A percentile compares a stretch with the other conserved stretches of the same genome.
Evolutionary conservation across 352 stramenopile genomes (phyloP).

Genomic region (Phytophthora pistaciae): DNA sequence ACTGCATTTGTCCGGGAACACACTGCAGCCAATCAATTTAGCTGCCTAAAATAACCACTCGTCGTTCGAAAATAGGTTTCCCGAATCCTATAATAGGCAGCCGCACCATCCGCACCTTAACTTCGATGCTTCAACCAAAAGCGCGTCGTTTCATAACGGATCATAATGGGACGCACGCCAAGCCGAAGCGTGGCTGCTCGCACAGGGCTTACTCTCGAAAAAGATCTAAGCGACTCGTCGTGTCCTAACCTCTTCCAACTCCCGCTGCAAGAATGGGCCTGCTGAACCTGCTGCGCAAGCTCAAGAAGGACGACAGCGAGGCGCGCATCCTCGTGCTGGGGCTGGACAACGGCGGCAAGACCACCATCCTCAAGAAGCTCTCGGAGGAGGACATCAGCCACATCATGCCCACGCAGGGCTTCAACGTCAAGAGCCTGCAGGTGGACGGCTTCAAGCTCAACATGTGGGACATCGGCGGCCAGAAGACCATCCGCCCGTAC

Average conservation of each 20-base stretch:
- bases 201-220: conserved; percentile 49
- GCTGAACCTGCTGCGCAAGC: conserved; percentile 95
- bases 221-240: conserved; percentile 34
- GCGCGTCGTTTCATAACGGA: conserved; percentile 28
- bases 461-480: conserved; percentile 98
- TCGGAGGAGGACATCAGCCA: conserved; percentile 95
- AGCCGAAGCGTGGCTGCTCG: neutral
- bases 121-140: conserved; percentile 12
- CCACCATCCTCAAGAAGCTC: conserved; percentile 97
- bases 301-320: conserved; percentile 96
- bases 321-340: conserved; percentile 95
- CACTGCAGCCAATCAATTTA: conserved; percentile 34
- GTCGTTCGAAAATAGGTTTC: neutral
- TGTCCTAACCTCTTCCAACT: neutral
- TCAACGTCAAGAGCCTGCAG: conserved; percentile 98
- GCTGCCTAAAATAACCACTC: conserved; percentile 7
- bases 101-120: neutral
- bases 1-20: neutral
- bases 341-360: conserved; percentile 97
- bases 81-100: neutral
- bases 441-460: conserved; percentile 97
- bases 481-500: conserved; percentile 99
- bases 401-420: conserved; percentile 96
- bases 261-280: conserved; percentile 81
- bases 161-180: conserved; percentile 8